Evolutionary conservation across 192 early-diverging fungal genomes (phyloP), one percentile per base, ranked within the genome.

Genomic region (Rhizoclosmatium globosum): DNA sequence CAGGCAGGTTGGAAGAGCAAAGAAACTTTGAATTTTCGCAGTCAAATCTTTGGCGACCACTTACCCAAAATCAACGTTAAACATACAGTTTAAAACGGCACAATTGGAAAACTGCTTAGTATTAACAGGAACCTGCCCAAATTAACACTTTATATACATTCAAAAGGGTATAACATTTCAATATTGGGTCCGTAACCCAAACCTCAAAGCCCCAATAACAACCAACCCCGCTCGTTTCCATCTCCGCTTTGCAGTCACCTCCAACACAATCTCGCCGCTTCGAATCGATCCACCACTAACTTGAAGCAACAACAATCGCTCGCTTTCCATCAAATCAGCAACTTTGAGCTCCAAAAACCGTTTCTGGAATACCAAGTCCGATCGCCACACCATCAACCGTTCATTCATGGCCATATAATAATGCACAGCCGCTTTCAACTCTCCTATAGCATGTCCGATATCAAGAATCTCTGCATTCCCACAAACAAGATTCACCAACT

Each of bases 311-410:
- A 76, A 64, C 74, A 76, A 21, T 56, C 64, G 43, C 46, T 76
- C 60, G 13, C 62, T 66, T 17, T 48, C 23, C 4, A 76, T 13
- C 17, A 76, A 42, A 42, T 76, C 74, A 15, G 39, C 64, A 9
- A 59, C 66, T 39, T 41, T 15, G 62, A 76, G 41, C 13, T 21
- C 61, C 11, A 76, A 67, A 56, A 66, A 76, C 11, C 47, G 43
- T 42, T 76, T 76, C 66, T 76, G 74, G 31, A 76, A 76, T 31
- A 67, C 46, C 64, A 76, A 67, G 46, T 76, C 74, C 4, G 64
- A 45, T 17, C 74, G 39, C 74, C 74, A 76, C n/a, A 42, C 44
- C 42, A 11, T 17, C 42, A 74, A 43, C 44, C 47, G 57, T 13
- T 45, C 39, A 62, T 74, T 74, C n/a, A 39, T 39, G 21, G 7